Evolutionary conservation across 805 yeast genomes (phyloP).

Genomic region (Barnettozyma populi): DNA sequence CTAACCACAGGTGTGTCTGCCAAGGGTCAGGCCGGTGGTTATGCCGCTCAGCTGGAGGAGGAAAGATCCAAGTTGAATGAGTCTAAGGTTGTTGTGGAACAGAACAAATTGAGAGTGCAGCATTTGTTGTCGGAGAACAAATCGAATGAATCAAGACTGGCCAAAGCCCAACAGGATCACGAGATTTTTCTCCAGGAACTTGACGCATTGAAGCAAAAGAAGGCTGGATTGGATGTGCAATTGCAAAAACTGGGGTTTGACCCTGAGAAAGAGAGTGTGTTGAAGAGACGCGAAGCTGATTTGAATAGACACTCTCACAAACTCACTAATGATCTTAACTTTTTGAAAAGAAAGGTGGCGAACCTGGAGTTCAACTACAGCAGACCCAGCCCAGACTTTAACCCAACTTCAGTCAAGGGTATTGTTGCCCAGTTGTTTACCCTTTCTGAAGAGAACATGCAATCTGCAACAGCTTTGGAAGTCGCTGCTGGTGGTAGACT

Average conservation of each 20-base stretch:
- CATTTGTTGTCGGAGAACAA: slow-evolving; percentile 50
- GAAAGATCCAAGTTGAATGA: slow-evolving; percentile 52
- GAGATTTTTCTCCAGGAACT: slow-evolving; percentile 38
- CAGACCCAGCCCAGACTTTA: slow-evolving; percentile 56
- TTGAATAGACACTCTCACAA: slow-evolving; percentile 40
- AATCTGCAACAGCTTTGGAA: slow-evolving; percentile 79
- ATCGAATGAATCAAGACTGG: slow-evolving; percentile 41
- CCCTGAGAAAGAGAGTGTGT: slow-evolving; percentile 35
- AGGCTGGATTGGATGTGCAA: slow-evolving; percentile 34
- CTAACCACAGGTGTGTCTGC: slow-evolving; percentile 88
- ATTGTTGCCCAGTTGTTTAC: slow-evolving; percentile 81
- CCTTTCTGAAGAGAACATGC: slow-evolving; percentile 48
- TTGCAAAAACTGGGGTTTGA: slow-evolving; percentile 54
- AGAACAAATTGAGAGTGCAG: slow-evolving; percentile 50
- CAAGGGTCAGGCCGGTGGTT: slow-evolving; percentile 72
- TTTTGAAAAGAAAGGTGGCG: slow-evolving; percentile 56
- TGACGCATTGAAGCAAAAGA: slow-evolving; percentile 34
- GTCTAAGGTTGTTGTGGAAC: slow-evolving; percentile 50
- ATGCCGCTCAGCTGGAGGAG: slow-evolving; percentile 61
- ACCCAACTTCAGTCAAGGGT: slow-evolving; percentile 68
- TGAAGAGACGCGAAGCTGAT: slow-evolving; percentile 41
- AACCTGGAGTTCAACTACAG: slow-evolving; percentile 72
- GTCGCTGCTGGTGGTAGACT: slow-evolving; percentile 91
- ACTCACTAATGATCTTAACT: slow-evolving; percentile 44
- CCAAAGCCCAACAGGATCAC: slow-evolving; percentile 48